A percentile compares a stretch with the other conserved stretches of the same genome.
Evolutionary conservation across 805 yeast species (phyloP).

Genomic region (Peterozyma toletana): DNA sequence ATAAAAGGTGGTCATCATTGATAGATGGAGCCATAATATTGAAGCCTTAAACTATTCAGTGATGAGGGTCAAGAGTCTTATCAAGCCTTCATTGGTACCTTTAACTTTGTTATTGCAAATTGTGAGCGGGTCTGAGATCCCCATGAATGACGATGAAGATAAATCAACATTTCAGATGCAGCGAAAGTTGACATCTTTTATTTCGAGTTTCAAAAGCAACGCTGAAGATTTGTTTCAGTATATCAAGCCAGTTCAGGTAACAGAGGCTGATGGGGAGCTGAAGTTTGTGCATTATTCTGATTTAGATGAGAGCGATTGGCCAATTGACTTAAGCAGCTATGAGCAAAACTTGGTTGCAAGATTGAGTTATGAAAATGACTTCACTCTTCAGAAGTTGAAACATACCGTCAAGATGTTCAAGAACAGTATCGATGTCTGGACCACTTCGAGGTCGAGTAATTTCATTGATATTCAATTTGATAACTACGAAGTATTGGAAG

Average conservation of each 20-base stretch:
- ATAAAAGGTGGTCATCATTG: no score
- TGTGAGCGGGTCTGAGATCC: no score
- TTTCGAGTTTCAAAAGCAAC: no score
- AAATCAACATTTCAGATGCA: no score
- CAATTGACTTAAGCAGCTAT: conserved; percentile 34
- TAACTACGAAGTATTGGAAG: conserved; percentile 13
- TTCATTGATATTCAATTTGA: conserved; percentile 40
- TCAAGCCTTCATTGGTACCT: neutral
- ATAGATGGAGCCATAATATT: no score
- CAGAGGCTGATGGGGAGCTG: neutral
- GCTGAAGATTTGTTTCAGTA: no score
- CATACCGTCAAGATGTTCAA: conserved; percentile 12
- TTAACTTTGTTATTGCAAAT: no score
- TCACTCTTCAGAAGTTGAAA: conserved; percentile 12
- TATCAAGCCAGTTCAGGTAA: neutral
- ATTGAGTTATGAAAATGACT: conserved; percentile 22
- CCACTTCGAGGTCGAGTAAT: conserved; percentile 25
- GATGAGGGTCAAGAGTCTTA: neutral
- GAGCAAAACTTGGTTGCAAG: conserved; percentile 37
- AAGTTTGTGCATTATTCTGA: conserved; percentile 22
- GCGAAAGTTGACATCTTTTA: no score
- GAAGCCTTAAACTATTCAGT: no score
- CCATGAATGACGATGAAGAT: no score
- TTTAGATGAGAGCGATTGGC: conserved; percentile 21
- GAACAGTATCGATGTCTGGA: conserved; percentile 40